phyloP scores from a whole-genome alignment of 208 protist genomes.

The Trypanosomatidae sp. region DNA sequence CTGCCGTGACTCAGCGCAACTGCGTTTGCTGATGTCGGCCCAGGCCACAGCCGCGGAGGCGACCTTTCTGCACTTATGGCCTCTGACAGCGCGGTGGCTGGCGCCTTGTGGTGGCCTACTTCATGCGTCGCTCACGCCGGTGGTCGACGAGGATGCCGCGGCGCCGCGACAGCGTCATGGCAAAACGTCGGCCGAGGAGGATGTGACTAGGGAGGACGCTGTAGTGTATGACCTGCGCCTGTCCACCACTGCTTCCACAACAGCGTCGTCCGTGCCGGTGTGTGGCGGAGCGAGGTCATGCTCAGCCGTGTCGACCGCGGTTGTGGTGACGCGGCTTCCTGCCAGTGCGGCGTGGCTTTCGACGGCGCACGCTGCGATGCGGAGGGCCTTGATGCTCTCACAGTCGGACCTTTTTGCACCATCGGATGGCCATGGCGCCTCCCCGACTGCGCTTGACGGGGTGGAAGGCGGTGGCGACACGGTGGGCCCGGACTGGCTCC shows the following conservation, averaged over 20 bases:
- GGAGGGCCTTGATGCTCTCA: conserved; percentile 1
- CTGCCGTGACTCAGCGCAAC: neutral
- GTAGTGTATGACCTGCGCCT: conserved; percentile 5
- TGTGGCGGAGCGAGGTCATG: neutral
- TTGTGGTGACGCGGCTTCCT: conserved; percentile 1
- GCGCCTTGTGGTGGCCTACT: conserved; percentile 1
- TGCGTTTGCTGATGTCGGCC: conserved; percentile 5
- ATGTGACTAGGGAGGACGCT: neutral
- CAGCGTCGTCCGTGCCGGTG: neutral
- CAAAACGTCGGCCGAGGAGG: neutral
- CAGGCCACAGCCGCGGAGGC: neutral
- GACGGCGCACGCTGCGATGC: neutral
- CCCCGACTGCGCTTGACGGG: neutral
- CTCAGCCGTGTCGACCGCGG: neutral
- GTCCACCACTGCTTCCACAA: neutral
- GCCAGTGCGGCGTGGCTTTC: conserved; percentile 8
- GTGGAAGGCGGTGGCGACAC: neutral
- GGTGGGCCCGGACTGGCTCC: neutral
- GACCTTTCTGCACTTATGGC: conserved; percentile 23
- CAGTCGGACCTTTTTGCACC: neutral
- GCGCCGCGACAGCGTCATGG: too few relatives aligned
- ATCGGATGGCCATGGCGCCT: neutral
- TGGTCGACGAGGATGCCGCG: neutral
- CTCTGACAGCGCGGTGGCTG: conserved; percentile 14
- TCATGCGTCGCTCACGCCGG: neutral